Base-by-base conservation (phyloP, 495 filamentous ascomycete genomes). In the Podospora conica region DNA sequence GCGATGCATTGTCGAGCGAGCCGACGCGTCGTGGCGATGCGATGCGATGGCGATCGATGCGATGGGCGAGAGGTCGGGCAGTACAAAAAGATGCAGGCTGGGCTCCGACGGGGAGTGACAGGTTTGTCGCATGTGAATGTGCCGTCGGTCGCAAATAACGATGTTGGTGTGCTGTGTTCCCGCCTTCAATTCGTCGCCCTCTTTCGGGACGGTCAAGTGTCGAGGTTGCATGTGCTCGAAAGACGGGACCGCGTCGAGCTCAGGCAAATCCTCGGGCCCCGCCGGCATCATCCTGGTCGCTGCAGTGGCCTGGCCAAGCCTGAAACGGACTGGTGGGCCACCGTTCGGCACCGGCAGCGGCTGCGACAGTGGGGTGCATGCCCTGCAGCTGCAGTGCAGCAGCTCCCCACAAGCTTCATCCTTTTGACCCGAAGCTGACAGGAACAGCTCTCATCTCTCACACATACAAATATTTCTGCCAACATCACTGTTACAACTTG, bases 91-190 rank as follows among this genome's bases (percentile, higher is more conserved):
- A 23, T 10, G 24, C 22, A 33, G 21, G 10, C n/a, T 22, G 53
- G 28, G 12, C 53, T 33, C 23, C 28, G 53, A 60, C 29, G 22
- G 55, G 8, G 24, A 24, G 55, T 27, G 57, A 24, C 40, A 24
- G 67, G 10, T n/a, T 54, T 64, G 60, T 64, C 22, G 56, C 68
- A 69, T 66, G 68, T 67, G 65, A 63, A 63, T 25, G 40, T 55
- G 55, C 27, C 11, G 18, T 53, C 58, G 48, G 67, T 63, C 63
- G 67, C 63, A 59, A 69, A 64, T 57, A 55, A 33, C 28, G 25
- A 54, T 66, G 63, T 21, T 29, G 64, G 18, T 59, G 21, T 20
- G 22, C 58, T 40, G 22, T 40, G 63, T 69, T 69, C 67, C 59
- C 22, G 22, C 27, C n/a, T 22, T 12, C 12, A 27, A 60, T 58